phyloP scores from a whole-genome alignment of 441 rosid genomes.

The Theobroma grandiflorum region DNA sequence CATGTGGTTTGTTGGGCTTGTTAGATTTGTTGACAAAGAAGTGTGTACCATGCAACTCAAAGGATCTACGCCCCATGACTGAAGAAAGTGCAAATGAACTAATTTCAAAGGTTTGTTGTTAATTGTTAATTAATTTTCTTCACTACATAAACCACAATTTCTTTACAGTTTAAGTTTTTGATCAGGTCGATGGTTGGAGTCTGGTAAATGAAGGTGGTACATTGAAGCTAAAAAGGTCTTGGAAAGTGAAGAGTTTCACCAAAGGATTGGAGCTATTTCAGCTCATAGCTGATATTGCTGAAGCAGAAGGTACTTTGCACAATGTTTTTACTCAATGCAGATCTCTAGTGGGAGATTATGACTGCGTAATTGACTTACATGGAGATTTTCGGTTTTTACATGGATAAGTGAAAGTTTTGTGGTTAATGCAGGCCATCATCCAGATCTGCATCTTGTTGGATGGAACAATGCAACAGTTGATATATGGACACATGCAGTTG shows the following conservation, averaged over 20 bases:
- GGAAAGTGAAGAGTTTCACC: slow-evolving; percentile 78
- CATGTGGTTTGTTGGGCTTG: slow-evolving; percentile 25
- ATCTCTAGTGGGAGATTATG: slow-evolving; percentile 4
- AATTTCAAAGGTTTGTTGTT: slow-evolving; percentile 57
- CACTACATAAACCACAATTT: neutral
- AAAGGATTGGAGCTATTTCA: slow-evolving; percentile 85
- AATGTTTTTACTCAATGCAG: slow-evolving; percentile 7
- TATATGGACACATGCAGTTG: slow-evolving; percentile 94
- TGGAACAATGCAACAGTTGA: slow-evolving; percentile 92
- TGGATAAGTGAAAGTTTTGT: slow-evolving; percentile 22
- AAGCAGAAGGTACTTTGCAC: slow-evolving; percentile 66
- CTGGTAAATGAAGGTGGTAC: slow-evolving; percentile 70
- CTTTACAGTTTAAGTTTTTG: slow-evolving; percentile 21
- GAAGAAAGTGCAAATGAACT: slow-evolving; percentile 66
- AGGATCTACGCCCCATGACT: slow-evolving; percentile 80
- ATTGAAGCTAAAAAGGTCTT: slow-evolving; percentile 72
- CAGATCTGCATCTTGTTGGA: slow-evolving; percentile 93
- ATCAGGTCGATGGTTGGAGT: slow-evolving; percentile 81
- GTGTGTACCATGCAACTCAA: slow-evolving; percentile 84
- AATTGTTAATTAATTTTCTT: neutral
- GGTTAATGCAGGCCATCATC: slow-evolving; percentile 84
- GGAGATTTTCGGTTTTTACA: neutral
- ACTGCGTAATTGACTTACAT: neutral
- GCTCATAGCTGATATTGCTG: slow-evolving; percentile 77
- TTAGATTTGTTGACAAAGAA: slow-evolving; percentile 75